Base-by-base conservation (phyloP, 164 flowering plant genomes). In the Annona squamosa region DNA sequence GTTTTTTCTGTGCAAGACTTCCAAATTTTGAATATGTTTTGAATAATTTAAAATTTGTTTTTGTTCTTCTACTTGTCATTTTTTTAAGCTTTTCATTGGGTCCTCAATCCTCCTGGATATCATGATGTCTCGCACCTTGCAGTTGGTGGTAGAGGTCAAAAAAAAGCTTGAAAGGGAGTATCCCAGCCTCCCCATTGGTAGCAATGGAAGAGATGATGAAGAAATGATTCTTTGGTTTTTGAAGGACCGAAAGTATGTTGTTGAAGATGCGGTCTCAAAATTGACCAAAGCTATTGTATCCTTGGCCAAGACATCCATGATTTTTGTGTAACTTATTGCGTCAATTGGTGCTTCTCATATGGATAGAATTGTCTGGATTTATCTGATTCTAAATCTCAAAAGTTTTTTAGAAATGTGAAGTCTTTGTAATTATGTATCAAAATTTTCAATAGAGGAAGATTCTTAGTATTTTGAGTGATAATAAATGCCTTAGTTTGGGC, bases 151-250 rank as follows among this genome's bases (percentile, higher is more conserved):
- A 81, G 86, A 92, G 78, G 97, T 94, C 9, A 94, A 88, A 77
- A 85, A 89, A 80, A 90, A 82, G 85, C 99, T 94, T 77, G 86
- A 81, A 67, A 87, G 63, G 72, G 88, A 88, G 76, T 71, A 88
- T 75, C 76, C 69, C 18, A 76, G 69, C 79, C 97, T 94, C 16
- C 97, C 94, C 17, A 77, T 86, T 0, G 99, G 99, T 4, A 89
- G 77, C 73, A 83, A 89, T 78, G 99, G 99, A 77, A 87, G 97
- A 81, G 97, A 94, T 82, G 99, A 94, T 77, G 97, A 90, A 72
- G 92, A 89, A 7, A 86, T 91, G 97, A 92, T 94, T 71, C 84
- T 85, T 1, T 94, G 99, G 99, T 94, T 86, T 80, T 78, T 94
- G 75, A 91, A 87, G 80, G 99, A 94, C 80, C 82, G 98, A 43